phyloP scores from a whole-genome alignment of 1,284 basidiomycete species.

The Leucoagaricus sp. region DNA sequence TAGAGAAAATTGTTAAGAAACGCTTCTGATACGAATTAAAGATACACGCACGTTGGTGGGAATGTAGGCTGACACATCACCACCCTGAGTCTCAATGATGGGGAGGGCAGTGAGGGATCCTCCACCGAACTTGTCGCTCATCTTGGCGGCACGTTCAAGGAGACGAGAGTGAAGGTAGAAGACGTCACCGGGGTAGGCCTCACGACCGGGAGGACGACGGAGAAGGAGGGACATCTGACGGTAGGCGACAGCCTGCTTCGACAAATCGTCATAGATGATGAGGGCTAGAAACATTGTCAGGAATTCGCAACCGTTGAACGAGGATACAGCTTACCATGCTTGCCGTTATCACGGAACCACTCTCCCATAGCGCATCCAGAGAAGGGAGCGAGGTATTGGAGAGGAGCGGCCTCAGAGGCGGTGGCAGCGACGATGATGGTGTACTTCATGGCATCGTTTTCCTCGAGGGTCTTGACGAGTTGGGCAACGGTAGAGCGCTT shows the following conservation, averaged over 20 bases:
- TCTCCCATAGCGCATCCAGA: slow-evolving; percentile 99
- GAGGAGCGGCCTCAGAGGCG: slow-evolving; percentile 97
- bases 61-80: slow-evolving; percentile 99
- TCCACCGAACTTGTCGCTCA: slow-evolving; percentile 97
- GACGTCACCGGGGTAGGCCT: slow-evolving; percentile 99
- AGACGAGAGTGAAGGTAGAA: slow-evolving; percentile 99
- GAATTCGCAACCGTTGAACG: slow-evolving; percentile 3
- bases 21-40: neutral
- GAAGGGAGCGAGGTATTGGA: slow-evolving; percentile 99
- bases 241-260: slow-evolving; percentile 99
- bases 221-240: slow-evolving; percentile 99
- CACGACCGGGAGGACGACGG: slow-evolving; percentile 99
- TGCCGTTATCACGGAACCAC: slow-evolving; percentile 99
- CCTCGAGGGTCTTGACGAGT: slow-evolving; percentile 98
- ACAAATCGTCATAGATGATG: slow-evolving; percentile 99
- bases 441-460: slow-evolving; percentile 99
- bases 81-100: slow-evolving; percentile 99
- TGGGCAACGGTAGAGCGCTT: slow-evolving; percentile 99
- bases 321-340: slow-evolving; percentile 62
- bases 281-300: slow-evolving; percentile 56
- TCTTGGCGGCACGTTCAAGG: slow-evolving; percentile 99
- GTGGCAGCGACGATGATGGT: slow-evolving; percentile 98
- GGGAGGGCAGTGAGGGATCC: slow-evolving; percentile 98
- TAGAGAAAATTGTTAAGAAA: slow-evolving; percentile 29
- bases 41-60: slow-evolving; percentile 68